Evolutionary conservation across 2,329 filamentous ascomycete genomes (phyloP).

Genomic region (Cytospora piceae): DNA sequence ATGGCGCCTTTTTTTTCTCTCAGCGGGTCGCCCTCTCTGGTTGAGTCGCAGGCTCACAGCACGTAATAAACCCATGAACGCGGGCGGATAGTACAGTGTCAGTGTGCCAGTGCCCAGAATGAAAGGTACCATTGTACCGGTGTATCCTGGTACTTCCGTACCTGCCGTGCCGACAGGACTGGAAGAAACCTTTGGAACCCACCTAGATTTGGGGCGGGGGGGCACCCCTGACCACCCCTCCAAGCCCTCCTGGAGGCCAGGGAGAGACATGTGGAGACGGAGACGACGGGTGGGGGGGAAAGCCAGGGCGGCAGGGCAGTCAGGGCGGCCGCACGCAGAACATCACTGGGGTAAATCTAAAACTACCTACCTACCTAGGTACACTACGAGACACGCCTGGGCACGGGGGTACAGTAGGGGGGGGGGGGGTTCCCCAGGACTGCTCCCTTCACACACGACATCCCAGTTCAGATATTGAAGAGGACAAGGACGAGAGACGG

Average conservation of each 20-base stretch:
- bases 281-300: conserved; percentile 9
- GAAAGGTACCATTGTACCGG: conserved; percentile 20
- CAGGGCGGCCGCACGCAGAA: neutral
- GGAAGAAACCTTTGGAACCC: conserved; percentile 1
- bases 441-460: no score
- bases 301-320: conserved; percentile 4
- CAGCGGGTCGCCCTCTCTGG: conserved; percentile 18
- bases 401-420: neutral
- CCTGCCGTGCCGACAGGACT: conserved; percentile 2
- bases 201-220: conserved; percentile 3
- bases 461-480: no score
- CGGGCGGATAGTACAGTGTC: conserved; percentile 19
- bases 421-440: no score
- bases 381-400: neutral
- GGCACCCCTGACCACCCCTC: conserved; percentile 25
- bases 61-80: conserved; percentile 26
- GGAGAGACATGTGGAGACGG: conserved; percentile 27
- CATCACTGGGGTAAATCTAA: neutral
- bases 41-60: conserved; percentile 15
- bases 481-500: no score
- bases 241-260: conserved; percentile 26
- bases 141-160: conserved; percentile 15
- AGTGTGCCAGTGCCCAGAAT: conserved; percentile 13
- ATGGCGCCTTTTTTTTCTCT: conserved; percentile 27
- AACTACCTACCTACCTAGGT: no score